Conservation (phyloP, 257 asterid species). For the Capsicum pubescens region DNA sequence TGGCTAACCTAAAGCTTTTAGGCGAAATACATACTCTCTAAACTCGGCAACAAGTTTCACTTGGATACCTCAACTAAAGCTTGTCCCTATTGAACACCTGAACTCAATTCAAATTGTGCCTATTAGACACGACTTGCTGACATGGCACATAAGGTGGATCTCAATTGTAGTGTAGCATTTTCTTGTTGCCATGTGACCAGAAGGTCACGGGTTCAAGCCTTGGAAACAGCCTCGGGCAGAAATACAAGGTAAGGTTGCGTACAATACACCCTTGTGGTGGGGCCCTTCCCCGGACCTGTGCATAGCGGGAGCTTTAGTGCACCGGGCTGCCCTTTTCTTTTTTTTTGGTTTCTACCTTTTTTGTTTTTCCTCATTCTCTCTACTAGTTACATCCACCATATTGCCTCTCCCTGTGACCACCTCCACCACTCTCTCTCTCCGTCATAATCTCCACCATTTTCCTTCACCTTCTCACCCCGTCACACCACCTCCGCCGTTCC, state of each 20-base stretch:
- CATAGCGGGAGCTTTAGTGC: too few relatives aligned
- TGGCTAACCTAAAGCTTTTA: constrained; percentile 3
- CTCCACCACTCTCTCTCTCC: background rate
- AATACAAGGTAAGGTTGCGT: too few relatives aligned
- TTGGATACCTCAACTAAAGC: background rate
- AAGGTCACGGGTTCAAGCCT: too few relatives aligned
- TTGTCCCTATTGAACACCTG: background rate
- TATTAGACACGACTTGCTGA: background rate
- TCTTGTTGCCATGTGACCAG: too few relatives aligned
- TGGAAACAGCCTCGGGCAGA: too few relatives aligned
- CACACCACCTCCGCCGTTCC: background rate
- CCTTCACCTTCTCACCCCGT: background rate
- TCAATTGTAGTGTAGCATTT: background rate
- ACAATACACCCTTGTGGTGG: too few relatives aligned
- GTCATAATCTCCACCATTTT: background rate
- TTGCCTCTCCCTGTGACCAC: constrained; percentile 1
- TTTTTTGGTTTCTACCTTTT: too few relatives aligned
- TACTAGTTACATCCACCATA: background rate
- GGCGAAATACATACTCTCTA: background rate
- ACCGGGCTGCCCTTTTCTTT: too few relatives aligned
- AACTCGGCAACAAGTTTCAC: background rate
- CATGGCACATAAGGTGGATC: background rate
- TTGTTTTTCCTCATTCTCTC: background rate
- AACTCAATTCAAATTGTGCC: background rate
- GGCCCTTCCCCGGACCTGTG: too few relatives aligned